phyloP scores from a whole-genome alignment of 192 early-diverging fungal species.

The Coemansia sp. region DNA sequence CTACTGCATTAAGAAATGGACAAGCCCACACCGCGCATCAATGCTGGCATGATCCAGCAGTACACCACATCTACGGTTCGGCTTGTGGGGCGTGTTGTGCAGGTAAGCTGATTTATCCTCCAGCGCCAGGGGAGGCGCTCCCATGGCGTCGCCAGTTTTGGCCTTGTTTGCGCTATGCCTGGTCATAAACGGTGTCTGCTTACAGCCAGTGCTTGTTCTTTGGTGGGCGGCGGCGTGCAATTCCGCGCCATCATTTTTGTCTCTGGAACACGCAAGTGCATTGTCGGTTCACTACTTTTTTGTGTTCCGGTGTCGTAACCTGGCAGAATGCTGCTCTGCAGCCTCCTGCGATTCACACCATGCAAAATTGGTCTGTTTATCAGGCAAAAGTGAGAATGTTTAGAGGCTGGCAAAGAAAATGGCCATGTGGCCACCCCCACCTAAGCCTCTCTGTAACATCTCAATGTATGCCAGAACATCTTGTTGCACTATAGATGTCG shows the following conservation, averaged over 20 bases:
- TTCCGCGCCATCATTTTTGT: no score
- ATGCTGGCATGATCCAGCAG: constrained; percentile 57
- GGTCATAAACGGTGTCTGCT: no score
- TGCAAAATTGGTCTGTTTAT: not conserved
- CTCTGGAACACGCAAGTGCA: no score
- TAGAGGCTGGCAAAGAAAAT: not conserved
- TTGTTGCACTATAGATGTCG: constrained; percentile 8
- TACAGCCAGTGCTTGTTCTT: no score
- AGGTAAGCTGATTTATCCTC: constrained; percentile 44
- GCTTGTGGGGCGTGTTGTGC: constrained; percentile 55
- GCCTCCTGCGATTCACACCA: constrained; percentile 2
- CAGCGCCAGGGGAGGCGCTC: constrained; percentile 2
- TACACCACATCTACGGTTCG: constrained; percentile 54
- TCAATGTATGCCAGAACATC: not conserved
- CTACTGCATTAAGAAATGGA: constrained; percentile 38
- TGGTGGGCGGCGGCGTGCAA: no score
- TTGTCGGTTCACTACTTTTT: no score
- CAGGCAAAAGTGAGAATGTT: not conserved
- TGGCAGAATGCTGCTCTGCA: not conserved
- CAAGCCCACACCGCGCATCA: constrained; percentile 59
- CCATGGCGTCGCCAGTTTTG: not conserved
- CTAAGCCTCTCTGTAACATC: constrained; percentile 7
- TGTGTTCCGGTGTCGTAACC: not conserved
- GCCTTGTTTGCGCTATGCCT: no score
- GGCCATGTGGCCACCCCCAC: constrained; percentile 4